Evolutionary conservation across 2,329 filamentous ascomycete genomes (phyloP).

Genomic region (Fonsecaea multimorphosa): DNA sequence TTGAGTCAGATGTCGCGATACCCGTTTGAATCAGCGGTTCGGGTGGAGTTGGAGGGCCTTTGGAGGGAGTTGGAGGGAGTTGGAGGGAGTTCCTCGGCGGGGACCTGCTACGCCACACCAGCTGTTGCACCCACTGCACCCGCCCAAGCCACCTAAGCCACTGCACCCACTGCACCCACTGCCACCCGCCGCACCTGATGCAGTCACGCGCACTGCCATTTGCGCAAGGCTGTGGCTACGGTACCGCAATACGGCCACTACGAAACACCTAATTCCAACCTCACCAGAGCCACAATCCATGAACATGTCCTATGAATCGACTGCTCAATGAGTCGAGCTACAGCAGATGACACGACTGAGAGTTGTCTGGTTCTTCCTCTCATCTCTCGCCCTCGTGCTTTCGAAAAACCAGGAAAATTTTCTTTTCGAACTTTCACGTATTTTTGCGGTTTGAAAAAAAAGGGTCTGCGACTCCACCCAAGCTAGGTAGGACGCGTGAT

Average conservation of each 20-base stretch:
- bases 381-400: not conserved
- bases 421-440: not conserved
- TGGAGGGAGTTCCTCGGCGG: no score
- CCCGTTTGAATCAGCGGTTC: not conserved
- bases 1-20: not conserved
- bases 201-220: no score
- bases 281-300: not conserved
- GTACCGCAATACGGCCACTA: not conserved
- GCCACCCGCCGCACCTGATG: no score
- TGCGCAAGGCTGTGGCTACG: not conserved
- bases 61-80: no score
- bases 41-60: not conserved
- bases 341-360: not conserved
- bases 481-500: not conserved
- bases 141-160: no score
- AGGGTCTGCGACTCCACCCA: not conserved
- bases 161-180: no score
- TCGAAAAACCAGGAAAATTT: not conserved
- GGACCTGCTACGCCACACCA: no score
- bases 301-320: not conserved
- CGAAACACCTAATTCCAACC: constrained; percentile 5
- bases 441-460: not conserved
- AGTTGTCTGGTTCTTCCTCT: not conserved
- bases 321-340: not conserved
- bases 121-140: no score